Base-by-base conservation (phyloP, 2,329 filamentous ascomycete species). In the Dactylellina haptotyla region DNA sequence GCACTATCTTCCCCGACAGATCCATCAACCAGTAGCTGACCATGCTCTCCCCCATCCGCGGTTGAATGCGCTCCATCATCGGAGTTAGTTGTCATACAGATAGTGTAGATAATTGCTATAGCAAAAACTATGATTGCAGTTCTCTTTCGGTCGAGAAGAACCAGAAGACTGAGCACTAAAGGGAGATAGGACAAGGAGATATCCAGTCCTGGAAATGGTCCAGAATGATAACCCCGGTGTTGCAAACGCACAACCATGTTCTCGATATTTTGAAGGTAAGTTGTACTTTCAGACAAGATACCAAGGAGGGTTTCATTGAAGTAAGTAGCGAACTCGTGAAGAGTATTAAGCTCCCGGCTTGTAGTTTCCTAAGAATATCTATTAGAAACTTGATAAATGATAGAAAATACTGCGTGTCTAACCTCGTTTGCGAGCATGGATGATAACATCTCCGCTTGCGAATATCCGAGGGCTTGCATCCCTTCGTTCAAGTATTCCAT, bases 121-220 rank as follows among this genome's bases (percentile, higher is more conserved):
- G 41, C n/a, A 25, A 73, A 43, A 2, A 66, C 12, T 12, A 54
- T 23, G 25, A 66, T 43, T 18, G 69, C 69, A 8, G 61, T 56
- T 16, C 69, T 46, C 39, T 73, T 66, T 16, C 54, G 53, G 32
- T 73, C 61, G 6, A 73, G 14, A 39, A 73, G 48, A 8, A 73
- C 61, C 9, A 73, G 37, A 14, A 73, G 37, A 30, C 69, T 73
- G 25, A 73, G 9, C 5, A 73, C 5, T 5, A 73, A 28, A 3
- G 69, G 69, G 9, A 73, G 61, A 32, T 73, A 73, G 8, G 46
- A 14, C 1, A 30, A 39, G 2, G 66, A 3, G 20, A 56, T 30
- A 1, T 45, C 30, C 39, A 34, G 12, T n/a, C 46, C 37, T 2
- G 37, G 34, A 16, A 48, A 48, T 48, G 28, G 37, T 16, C 20